Evolutionary conservation across 768 basidiomycete species (phyloP).

Genomic region (Boletus sp.): DNA sequence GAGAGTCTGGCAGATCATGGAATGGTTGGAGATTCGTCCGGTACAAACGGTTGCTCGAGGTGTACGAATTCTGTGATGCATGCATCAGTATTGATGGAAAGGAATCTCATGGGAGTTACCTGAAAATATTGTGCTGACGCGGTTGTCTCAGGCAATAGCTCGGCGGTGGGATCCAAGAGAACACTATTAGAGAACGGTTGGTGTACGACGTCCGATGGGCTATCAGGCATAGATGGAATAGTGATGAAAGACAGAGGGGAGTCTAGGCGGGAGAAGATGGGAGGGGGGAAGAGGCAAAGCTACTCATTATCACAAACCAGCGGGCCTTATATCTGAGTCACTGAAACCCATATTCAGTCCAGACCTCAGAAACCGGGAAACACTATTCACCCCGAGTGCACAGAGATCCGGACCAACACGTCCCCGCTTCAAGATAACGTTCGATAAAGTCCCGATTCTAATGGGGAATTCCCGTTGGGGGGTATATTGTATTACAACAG

Average conservation of each 20-base stretch:
- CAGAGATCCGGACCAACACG: not conserved
- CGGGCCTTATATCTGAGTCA: conserved; percentile 2
- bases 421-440: not conserved
- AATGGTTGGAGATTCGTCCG: not conserved
- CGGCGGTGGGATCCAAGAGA: not conserved
- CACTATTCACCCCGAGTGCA: not conserved
- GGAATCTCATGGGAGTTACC: not conserved
- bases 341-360: not conserved
- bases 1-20: not conserved
- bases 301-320: not conserved
- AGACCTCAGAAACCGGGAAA: not conserved
- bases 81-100: not conserved
- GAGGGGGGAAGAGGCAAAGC: not conserved
- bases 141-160: not conserved
- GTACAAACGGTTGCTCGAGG: not conserved
- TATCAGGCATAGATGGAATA: not conserved
- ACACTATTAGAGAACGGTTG: not conserved
- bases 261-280: too few species aligned
- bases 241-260: not conserved
- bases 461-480: not conserved
- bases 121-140: not conserved
- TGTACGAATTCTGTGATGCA: not conserved
- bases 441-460: not conserved
- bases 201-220: not conserved
- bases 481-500: not conserved